A percentile compares a stretch with the other conserved stretches of the same genome.
Evolutionary conservation across 2,329 filamentous ascomycete genomes (phyloP).

Genomic region (Bertia moriformis): DNA sequence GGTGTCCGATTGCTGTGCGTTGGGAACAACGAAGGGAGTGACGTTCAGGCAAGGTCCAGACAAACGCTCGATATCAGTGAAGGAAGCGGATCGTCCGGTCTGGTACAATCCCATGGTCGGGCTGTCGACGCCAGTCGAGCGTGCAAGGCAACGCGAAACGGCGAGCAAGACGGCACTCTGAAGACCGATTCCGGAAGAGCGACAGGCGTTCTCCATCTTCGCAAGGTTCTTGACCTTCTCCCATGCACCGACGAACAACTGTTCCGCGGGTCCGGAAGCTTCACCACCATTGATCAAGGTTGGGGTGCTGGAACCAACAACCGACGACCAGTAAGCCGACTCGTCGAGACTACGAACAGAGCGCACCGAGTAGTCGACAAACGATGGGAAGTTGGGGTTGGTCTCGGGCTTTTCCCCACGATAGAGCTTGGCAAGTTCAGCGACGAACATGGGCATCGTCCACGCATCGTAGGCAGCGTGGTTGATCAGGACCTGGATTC

Average conservation of each 20-base stretch:
- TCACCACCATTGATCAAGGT: background rate
- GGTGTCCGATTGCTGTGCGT: background rate
- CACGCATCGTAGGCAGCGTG: conserved; percentile 20
- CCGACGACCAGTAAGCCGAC: background rate
- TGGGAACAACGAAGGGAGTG: conserved; percentile 4
- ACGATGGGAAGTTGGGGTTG: background rate
- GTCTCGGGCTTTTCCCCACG: conserved; percentile 1
- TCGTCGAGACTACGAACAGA: background rate
- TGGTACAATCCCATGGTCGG: conserved; percentile 5
- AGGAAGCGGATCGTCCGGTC: conserved; percentile 3
- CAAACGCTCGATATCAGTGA: conserved; percentile 3
- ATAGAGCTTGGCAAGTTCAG: conserved; percentile 14
- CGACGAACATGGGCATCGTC: conserved; percentile 15
- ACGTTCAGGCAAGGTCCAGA: conserved; percentile 5
- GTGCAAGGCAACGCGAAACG: conserved; percentile 3
- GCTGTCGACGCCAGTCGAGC: conserved; percentile 3
- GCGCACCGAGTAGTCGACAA: background rate
- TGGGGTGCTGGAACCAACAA: background rate
- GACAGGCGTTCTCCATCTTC: conserved; percentile 2
- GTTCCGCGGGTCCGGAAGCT: background rate
- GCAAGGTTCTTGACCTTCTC: background rate
- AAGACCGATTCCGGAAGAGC: conserved; percentile 2
- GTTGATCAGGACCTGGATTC: conserved; percentile 14
- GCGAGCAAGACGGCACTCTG: conserved; percentile 4
- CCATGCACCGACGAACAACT: background rate